Conservation (phyloP, 768 basidiomycete species). For the Filobasidium floriforme region DNA sequence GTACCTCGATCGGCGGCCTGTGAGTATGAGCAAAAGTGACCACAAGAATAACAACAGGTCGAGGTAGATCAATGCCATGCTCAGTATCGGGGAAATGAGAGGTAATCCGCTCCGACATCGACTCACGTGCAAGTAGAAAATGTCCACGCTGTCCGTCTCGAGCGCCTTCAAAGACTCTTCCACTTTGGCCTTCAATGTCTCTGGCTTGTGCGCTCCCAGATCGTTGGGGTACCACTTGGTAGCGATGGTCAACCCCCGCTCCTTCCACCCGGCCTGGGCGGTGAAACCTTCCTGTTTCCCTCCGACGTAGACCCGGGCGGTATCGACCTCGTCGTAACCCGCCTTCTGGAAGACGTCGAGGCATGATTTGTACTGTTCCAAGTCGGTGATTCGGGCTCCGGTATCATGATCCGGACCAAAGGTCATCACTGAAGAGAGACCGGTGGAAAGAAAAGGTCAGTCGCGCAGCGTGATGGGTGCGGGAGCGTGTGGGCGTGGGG, state of each 20-base stretch:
- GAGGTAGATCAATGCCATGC: background rate
- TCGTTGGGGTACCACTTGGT: slow-evolving; percentile 55
- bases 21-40: background rate
- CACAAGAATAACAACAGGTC: background rate
- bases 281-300: slow-evolving; percentile 33
- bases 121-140: slow-evolving; percentile 52
- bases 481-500: background rate
- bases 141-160: slow-evolving; percentile 50
- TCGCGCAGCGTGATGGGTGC: background rate
- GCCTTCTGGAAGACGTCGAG: slow-evolving; percentile 54
- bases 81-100: background rate
- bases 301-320: slow-evolving; percentile 42
- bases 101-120: slow-evolving; percentile 26
- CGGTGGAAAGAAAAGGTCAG: background rate
- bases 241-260: slow-evolving; percentile 54
- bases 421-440: slow-evolving; percentile 16
- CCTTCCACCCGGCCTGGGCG: slow-evolving; percentile 46
- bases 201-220: slow-evolving; percentile 34
- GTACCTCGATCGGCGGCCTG: slow-evolving; percentile 46
- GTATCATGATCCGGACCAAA: slow-evolving; percentile 23
- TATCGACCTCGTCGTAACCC: slow-evolving; percentile 55
- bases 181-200: slow-evolving; percentile 46
- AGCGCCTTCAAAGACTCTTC: slow-evolving; percentile 48
- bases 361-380: slow-evolving; percentile 47
- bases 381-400: slow-evolving; percentile 34